These are phyloP conservation scores for Starmerella geochares DNA, from an alignment of 805 yeast genomes.

Conservation along the genomic window DNA sequence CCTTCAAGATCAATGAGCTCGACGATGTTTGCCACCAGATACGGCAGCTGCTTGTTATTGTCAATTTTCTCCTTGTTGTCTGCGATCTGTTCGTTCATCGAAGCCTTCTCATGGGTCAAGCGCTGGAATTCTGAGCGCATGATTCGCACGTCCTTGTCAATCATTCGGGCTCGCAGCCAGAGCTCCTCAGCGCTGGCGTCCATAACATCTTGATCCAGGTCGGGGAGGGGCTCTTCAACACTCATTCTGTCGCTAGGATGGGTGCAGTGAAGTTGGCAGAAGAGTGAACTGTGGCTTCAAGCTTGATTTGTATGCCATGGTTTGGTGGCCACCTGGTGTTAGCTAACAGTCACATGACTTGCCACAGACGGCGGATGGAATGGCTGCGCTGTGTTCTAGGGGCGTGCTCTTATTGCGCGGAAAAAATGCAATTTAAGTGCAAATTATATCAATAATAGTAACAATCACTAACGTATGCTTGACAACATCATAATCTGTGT, in stretches of 20 bases:
- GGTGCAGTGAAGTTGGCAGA: background rate
- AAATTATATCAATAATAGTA: too few relatives aligned
- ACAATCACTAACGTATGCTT: too few relatives aligned
- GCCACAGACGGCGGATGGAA: background rate
- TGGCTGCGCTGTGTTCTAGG: background rate
- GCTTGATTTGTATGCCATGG: background rate
- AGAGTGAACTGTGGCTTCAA: background rate
- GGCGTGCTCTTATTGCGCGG: too few relatives aligned
- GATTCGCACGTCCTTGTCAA: conserved; percentile 91
- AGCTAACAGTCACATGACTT: conserved; percentile 8
- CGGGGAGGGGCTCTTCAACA: conserved; percentile 35
- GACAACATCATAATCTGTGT: background rate
- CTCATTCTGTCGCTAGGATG: conserved; percentile 11
- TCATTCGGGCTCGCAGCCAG: conserved; percentile 69
- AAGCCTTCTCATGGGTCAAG: conserved; percentile 80
- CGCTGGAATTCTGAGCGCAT: conserved; percentile 88
- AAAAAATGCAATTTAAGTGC: too few relatives aligned
- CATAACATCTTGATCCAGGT: conserved; percentile 72
- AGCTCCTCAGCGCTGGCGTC: conserved; percentile 71
- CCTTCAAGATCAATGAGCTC: conserved; percentile 87
- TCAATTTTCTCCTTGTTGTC: conserved; percentile 94
- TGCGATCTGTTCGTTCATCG: conserved; percentile 85
- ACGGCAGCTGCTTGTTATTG: conserved; percentile 90
- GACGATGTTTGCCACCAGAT: conserved; percentile 91
- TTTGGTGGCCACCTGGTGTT: conserved; percentile 5